Conservation (phyloP, 2,329 filamentous ascomycete genomes). For the Fusarium algeriense region DNA sequence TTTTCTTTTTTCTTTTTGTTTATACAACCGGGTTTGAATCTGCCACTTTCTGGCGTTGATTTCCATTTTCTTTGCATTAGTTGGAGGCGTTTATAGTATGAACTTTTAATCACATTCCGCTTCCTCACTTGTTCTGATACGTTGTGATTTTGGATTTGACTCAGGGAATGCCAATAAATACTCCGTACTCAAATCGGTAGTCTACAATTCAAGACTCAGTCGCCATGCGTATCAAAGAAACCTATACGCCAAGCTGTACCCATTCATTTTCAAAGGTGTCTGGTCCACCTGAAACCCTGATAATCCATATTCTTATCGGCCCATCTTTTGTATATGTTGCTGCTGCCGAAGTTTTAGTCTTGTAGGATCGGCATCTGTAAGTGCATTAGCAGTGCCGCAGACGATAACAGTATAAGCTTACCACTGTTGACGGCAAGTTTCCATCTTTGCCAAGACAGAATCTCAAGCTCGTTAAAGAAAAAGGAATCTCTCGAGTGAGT, state of each 20-base stretch:
- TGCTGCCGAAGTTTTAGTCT: not conserved
- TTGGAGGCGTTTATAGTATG: slow-evolving; percentile 49
- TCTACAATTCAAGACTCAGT: not conserved
- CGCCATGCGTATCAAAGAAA: slow-evolving; percentile 12
- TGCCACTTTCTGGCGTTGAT: slow-evolving; percentile 37
- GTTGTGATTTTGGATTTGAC: not conserved
- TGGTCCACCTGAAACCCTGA: slow-evolving; percentile 38
- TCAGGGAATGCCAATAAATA: not conserved
- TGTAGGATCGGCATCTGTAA: slow-evolving; percentile 2
- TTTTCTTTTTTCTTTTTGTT: slow-evolving; percentile 16
- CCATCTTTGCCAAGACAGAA: not conserved
- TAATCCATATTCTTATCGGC: slow-evolving; percentile 5
- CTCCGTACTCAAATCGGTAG: not conserved
- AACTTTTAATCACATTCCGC: slow-evolving; percentile 47
- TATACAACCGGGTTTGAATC: slow-evolving; percentile 34
- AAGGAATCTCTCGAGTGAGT: not conserved
- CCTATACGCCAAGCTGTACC: slow-evolving; percentile 37
- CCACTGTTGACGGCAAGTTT: slow-evolving; percentile 1
- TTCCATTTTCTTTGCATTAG: slow-evolving; percentile 44
- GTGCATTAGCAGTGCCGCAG: not conserved
- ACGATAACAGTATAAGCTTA: not conserved
- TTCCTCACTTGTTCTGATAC: slow-evolving; percentile 4
- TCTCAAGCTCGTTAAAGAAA: not conserved
- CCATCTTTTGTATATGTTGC: not conserved
- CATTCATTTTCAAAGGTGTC: slow-evolving; percentile 35